These are phyloP conservation scores for Lodderomyces elongisporus DNA, from an alignment of 1,139 yeast species.

Conservation along the genomic window DNA sequence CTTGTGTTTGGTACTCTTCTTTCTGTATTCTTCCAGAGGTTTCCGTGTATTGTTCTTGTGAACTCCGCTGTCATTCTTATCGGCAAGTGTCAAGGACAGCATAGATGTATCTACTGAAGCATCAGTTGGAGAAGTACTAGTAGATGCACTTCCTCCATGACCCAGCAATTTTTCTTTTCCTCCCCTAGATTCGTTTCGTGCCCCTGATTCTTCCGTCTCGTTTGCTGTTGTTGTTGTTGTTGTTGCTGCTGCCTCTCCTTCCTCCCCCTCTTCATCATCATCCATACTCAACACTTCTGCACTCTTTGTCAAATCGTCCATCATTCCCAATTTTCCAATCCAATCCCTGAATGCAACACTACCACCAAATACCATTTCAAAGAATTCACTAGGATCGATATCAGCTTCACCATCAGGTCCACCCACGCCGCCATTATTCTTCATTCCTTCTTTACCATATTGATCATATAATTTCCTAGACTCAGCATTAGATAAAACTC, in stretches of 20 bases:
- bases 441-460: slow-evolving; percentile 41
- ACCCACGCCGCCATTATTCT: slow-evolving; percentile 19
- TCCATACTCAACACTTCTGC: slow-evolving; percentile 53
- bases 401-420: slow-evolving; percentile 23
- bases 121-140: slow-evolving; percentile 20
- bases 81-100: slow-evolving; percentile 5
- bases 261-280: slow-evolving; percentile 19
- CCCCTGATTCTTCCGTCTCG: slow-evolving; percentile 48
- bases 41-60: background rate
- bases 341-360: slow-evolving; percentile 54
- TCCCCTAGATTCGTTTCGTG: slow-evolving; percentile 52
- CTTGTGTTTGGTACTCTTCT: slow-evolving; percentile 33
- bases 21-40: slow-evolving; percentile 16
- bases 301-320: slow-evolving; percentile 73
- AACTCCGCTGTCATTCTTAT: background rate
- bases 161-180: slow-evolving; percentile 52
- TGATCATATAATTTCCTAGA: slow-evolving; percentile 39
- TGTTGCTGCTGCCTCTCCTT: slow-evolving; percentile 24
- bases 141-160: slow-evolving; percentile 37
- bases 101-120: background rate
- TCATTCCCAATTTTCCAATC: slow-evolving; percentile 86
- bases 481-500: slow-evolving; percentile 34
- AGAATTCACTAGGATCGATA: slow-evolving; percentile 45
- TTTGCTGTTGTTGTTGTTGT: slow-evolving; percentile 46
- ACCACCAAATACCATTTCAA: slow-evolving; percentile 88